Conservation (phyloP, 257 asterid genomes). For the Cynanchum wilfordii region DNA sequence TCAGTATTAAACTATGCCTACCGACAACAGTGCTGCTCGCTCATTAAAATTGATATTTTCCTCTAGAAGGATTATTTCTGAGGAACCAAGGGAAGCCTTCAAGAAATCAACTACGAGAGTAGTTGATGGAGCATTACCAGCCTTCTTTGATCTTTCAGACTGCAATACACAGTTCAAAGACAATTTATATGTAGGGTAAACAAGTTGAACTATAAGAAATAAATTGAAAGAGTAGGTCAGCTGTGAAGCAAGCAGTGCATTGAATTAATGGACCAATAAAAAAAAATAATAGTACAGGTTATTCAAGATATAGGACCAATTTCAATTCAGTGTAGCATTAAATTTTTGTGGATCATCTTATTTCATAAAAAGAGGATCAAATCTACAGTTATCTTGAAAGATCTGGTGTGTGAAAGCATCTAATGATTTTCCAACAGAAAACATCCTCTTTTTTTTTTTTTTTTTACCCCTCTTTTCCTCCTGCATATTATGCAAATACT, state of each 20-base stretch:
- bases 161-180: constrained; percentile 22
- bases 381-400: not conserved
- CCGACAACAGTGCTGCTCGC: constrained; percentile 66
- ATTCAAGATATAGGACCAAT: too few species aligned
- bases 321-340: too few species aligned
- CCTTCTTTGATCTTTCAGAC: constrained; percentile 90
- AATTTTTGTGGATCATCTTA: not conserved
- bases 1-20: constrained; percentile 28
- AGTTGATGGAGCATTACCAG: constrained; percentile 65
- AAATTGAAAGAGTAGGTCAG: not conserved
- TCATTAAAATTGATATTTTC: constrained; percentile 81
- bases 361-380: not conserved
- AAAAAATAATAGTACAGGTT: not conserved
- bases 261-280: not conserved
- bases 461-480: too few species aligned
- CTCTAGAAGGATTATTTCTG: constrained; percentile 61
- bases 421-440: not conserved
- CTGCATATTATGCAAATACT: not conserved
- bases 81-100: constrained; percentile 38
- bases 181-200: not conserved
- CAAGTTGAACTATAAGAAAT: not conserved
- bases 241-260: not conserved
- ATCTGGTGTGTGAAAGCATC: not conserved
- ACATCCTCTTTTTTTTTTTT: not conserved
- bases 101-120: constrained; percentile 54